These are phyloP conservation scores for Neonectria magnoliae DNA, from an alignment of 2,329 filamentous ascomycete species.

Conservation along the genomic window DNA sequence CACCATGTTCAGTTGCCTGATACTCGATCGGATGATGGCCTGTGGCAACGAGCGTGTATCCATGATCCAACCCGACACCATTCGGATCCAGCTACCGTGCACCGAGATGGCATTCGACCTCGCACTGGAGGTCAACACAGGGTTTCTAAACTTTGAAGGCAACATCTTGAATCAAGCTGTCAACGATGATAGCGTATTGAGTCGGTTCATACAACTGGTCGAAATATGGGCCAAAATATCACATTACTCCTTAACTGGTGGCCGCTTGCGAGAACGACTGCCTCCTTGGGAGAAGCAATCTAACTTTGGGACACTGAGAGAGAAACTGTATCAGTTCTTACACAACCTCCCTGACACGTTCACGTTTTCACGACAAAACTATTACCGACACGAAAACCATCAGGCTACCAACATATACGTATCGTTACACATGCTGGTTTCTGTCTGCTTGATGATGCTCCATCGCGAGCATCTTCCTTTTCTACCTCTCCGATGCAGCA, in stretches of 20 bases:
- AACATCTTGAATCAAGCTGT: conserved; percentile 34
- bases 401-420: conserved; percentile 72
- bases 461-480: conserved; percentile 42
- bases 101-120: conserved; percentile 73
- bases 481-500: conserved; percentile 51
- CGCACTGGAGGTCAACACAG: conserved; percentile 65
- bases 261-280: conserved; percentile 59
- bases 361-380: conserved; percentile 68
- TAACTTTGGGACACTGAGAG: conserved; percentile 63
- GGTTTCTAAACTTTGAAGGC: conserved; percentile 51
- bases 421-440: conserved; percentile 72
- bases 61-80: conserved; percentile 67
- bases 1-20: conserved; percentile 80
- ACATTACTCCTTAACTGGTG: conserved; percentile 62
- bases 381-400: conserved; percentile 72
- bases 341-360: conserved; percentile 63
- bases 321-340: conserved; percentile 55
- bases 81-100: conserved; percentile 74
- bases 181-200: conserved; percentile 59
- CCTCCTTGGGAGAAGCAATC: conserved; percentile 70
- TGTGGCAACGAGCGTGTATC: conserved; percentile 70
- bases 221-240: conserved; percentile 69
- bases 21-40: conserved; percentile 75
- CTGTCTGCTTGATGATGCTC: conserved; percentile 70
- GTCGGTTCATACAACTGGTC: conserved; percentile 67